Conservation (phyloP, 495 filamentous ascomycete genomes). For the Penicillium odoratum region DNA sequence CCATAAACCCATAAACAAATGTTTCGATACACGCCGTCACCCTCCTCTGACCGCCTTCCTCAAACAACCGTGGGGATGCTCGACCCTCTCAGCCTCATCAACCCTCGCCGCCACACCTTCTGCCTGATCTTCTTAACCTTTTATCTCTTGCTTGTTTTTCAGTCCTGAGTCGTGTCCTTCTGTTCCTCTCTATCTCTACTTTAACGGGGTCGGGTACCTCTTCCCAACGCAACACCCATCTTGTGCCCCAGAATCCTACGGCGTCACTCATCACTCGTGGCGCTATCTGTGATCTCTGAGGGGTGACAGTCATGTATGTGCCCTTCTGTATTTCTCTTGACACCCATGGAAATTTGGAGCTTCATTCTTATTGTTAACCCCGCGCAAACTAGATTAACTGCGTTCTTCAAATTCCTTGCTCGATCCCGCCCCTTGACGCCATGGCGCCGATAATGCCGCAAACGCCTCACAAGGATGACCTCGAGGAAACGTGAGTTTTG, state of each 20-base stretch:
- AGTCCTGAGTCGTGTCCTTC: constrained; percentile 3
- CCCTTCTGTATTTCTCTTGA: background rate
- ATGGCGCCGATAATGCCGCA: constrained; percentile 44
- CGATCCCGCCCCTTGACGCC: constrained; percentile 20
- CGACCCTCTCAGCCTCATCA: constrained; percentile 37
- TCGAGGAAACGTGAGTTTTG: constrained; percentile 72
- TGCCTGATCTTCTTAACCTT: constrained; percentile 15
- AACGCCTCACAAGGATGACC: constrained; percentile 75
- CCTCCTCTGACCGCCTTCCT: constrained; percentile 29
- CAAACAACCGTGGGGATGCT: constrained; percentile 28
- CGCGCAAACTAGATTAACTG: constrained; percentile 3
- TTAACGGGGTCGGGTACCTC: background rate
- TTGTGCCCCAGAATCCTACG: background rate
- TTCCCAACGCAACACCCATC: background rate
- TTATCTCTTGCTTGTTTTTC: constrained; percentile 1
- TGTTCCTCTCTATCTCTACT: background rate
- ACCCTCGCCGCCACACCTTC: constrained; percentile 22
- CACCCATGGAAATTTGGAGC: background rate
- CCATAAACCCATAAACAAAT: no score
- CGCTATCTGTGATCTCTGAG: constrained; percentile 15
- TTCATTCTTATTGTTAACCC: background rate
- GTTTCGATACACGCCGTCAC: background rate
- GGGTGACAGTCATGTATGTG: constrained; percentile 1
- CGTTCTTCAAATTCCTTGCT: constrained; percentile 2
- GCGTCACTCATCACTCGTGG: constrained; percentile 20